Evolutionary conservation across 306 rosid genomes (phyloP).

Genomic region (Sechiopsis laciniata): DNA sequence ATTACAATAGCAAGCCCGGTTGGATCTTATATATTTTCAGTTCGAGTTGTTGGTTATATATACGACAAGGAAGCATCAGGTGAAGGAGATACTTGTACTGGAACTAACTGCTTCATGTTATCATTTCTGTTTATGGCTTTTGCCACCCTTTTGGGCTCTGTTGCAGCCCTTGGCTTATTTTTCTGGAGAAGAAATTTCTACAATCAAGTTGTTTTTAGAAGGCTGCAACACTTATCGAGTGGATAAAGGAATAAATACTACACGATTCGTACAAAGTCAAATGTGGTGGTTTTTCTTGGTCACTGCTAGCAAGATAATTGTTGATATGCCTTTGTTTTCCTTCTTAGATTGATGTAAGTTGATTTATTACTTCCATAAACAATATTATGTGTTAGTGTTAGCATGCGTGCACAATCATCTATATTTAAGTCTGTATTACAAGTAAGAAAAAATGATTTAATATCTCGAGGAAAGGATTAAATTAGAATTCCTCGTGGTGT

Average conservation of each 20-base stretch:
- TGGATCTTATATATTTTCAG: slow-evolving; percentile 80
- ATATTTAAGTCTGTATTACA: not conserved
- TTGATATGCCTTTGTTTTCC: not conserved
- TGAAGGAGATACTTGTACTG: slow-evolving; percentile 44
- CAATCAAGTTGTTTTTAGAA: slow-evolving; percentile 13
- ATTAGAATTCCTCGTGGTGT: not conserved
- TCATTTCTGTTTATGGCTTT: slow-evolving; percentile 68
- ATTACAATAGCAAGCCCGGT: slow-evolving; percentile 68
- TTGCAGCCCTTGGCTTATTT: slow-evolving; percentile 49
- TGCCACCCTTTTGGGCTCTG: slow-evolving; percentile 49
- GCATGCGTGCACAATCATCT: slow-evolving; percentile 7
- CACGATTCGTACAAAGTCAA: not conserved
- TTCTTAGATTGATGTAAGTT: not conserved
- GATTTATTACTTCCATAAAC: not conserved
- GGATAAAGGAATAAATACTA: slow-evolving; percentile 11
- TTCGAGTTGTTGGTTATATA: slow-evolving; percentile 63
- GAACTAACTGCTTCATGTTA: slow-evolving; percentile 63
- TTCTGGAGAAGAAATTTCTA: slow-evolving; percentile 63
- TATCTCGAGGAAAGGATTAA: not conserved
- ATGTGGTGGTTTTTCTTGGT: not conserved
- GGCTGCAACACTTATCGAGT: not conserved
- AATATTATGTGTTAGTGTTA: not conserved
- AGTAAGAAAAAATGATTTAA: not conserved
- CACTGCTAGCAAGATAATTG: slow-evolving; percentile 1
- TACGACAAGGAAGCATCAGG: slow-evolving; percentile 55